Evolutionary conservation across 495 filamentous ascomycete species (phyloP), one percentile per base, ranked within the genome.

Genomic region (Trichoderma parareesei): DNA sequence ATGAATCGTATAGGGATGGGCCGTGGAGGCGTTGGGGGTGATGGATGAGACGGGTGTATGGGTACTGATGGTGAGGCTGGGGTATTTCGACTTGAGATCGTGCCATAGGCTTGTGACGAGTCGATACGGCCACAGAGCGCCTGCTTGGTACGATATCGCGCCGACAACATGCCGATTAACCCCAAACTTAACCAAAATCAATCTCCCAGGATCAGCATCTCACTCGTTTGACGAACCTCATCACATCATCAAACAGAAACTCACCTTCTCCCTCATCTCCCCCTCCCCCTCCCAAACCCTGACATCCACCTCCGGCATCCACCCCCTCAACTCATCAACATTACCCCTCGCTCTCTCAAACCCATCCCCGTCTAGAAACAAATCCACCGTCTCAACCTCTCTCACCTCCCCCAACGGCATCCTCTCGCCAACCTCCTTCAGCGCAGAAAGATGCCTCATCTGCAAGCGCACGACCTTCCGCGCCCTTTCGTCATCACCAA

Each of bases 111-210:
- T 71, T 20, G 71, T 75, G 10, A 82, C 71, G 43, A 84, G 71
- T 43, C 74, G 71, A 63, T 80, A 82, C 0, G 82, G 78, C 71
- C 73, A 80, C 5, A 81, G 65, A 4, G 75, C 72, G 35, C 71
- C 78, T 35, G 77, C 78, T 4, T 62, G 49, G 48, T 71, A 77
- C 3, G 74, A 69, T 38, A 80, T 71, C 59, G 73, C 73, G 1
- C 78, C 78, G 8, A 65, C 48, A 14, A 75, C 72, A 48, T 61
- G 16, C 11, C 62, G 60, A 42, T 71, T 68, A n/a, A 69, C 65
- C 9, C 63, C 62, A 63, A 74, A 77, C 48, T 68, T 49, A 69
- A 75, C 14, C n/a, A n/a, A 4, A 7, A 1, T 37, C 27, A 27
- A 0, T 33, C 49, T 38, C 38, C 42, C 37, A 66, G 13, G 59